A percentile compares a stretch with the other conserved stretches of the same genome.
Conservation (phyloP, 2,329 filamentous ascomycete genomes). For the Alternaria burnsii region DNA sequence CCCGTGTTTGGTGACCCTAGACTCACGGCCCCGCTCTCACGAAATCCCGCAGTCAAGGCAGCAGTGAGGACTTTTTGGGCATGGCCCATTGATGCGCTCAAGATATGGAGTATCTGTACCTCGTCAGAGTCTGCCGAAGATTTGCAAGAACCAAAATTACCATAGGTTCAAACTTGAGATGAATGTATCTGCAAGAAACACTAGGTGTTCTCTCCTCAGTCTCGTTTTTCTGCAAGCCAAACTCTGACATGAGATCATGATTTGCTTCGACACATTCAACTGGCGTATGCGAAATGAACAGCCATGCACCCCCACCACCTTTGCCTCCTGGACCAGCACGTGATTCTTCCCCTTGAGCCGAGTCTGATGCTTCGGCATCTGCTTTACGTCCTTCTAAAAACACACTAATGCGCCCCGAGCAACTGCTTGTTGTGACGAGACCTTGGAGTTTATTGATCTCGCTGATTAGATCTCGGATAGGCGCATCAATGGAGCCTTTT, state of each 20-base stretch:
- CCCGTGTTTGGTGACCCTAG: conserved; percentile 54
- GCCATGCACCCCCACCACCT: conserved; percentile 78
- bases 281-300: conserved; percentile 87
- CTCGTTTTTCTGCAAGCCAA: conserved; percentile 51
- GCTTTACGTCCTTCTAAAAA: conserved; percentile 80
- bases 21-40: conserved; percentile 86
- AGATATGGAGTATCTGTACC: conserved; percentile 82
- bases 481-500: conserved; percentile 84
- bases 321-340: conserved; percentile 79
- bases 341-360: conserved; percentile 31
- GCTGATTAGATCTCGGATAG: conserved; percentile 78
- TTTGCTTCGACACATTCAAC: conserved; percentile 50
- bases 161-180: conserved; percentile 96
- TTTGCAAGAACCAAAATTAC: conserved; percentile 60
- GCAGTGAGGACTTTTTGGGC: conserved; percentile 79
- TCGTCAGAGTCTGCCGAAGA: conserved; percentile 30
- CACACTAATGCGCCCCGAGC: conserved; percentile 84
- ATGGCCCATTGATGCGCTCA: conserved; percentile 76
- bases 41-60: conserved; percentile 82
- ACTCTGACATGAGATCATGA: conserved; percentile 32
- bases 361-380: conserved; percentile 14
- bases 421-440: conserved; percentile 91
- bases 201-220: conserved; percentile 9
- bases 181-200: conserved; percentile 63
- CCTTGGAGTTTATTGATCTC: conserved; percentile 79